Conservation (phyloP, 2,329 filamentous ascomycete species). For the Fusarium algeriense region DNA sequence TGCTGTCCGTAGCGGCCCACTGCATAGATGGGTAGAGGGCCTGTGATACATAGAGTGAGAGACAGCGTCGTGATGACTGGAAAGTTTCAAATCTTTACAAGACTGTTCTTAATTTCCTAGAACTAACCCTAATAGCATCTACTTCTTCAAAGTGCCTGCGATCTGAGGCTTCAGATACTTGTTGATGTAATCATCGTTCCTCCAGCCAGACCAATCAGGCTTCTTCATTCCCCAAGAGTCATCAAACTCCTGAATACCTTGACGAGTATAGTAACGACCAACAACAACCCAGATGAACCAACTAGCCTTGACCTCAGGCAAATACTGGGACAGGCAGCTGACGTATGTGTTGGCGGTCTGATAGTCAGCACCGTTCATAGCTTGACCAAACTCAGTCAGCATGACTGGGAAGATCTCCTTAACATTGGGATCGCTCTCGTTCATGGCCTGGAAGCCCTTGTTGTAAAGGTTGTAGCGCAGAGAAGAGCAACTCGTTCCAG, state of each 20-base stretch:
- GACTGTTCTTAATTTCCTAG: no score
- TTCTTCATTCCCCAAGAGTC: slow-evolving; percentile 69
- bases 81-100: no score
- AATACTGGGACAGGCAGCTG: slow-evolving; percentile 62
- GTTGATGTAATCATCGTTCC: slow-evolving; percentile 58
- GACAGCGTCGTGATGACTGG: no score
- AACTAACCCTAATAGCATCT: neutral
- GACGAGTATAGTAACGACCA: slow-evolving; percentile 69
- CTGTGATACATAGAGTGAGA: no score
- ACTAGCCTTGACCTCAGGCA: slow-evolving; percentile 62
- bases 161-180: slow-evolving; percentile 23
- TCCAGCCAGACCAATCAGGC: slow-evolving; percentile 66
- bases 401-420: slow-evolving; percentile 56
- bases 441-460: slow-evolving; percentile 66
- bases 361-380: slow-evolving; percentile 61
- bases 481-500: slow-evolving; percentile 60
- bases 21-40: no score
- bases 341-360: slow-evolving; percentile 59
- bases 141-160: slow-evolving; percentile 9
- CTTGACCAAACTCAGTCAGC: slow-evolving; percentile 67
- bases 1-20: no score
- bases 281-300: slow-evolving; percentile 71
- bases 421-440: slow-evolving; percentile 50
- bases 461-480: slow-evolving; percentile 61
- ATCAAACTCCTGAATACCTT: slow-evolving; percentile 66